Evolutionary conservation across 2,329 filamentous ascomycete species (phyloP).

Genomic region (Hypocreales sp.): DNA sequence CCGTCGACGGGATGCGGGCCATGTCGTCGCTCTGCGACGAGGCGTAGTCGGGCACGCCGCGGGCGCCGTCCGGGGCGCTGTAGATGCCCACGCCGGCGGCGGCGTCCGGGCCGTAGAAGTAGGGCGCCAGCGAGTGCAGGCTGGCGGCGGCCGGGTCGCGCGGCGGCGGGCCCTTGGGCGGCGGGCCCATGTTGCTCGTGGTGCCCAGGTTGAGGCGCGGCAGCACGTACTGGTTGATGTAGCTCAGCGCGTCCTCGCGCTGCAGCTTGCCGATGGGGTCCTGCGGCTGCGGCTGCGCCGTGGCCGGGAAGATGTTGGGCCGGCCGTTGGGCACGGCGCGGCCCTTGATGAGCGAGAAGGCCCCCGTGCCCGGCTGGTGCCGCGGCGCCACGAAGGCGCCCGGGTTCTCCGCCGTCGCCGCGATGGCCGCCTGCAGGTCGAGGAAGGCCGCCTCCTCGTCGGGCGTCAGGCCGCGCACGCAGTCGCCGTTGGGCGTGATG

Average conservation of each 20-base stretch:
- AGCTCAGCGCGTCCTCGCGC: conserved; percentile 49
- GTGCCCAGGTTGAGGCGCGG: conserved; percentile 40
- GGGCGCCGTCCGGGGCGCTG: conserved; percentile 19
- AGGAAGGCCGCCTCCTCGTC: conserved; percentile 59
- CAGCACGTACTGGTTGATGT: conserved; percentile 54
- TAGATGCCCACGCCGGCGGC: conserved; percentile 28
- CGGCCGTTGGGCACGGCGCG: conserved; percentile 48
- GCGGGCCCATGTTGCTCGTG: conserved; percentile 25
- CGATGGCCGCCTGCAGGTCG: conserved; percentile 46
- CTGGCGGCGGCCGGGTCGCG: conserved; percentile 32
- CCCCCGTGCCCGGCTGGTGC: conserved; percentile 35
- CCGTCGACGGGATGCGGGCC: conserved; percentile 10
- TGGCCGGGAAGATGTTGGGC: conserved; percentile 43
- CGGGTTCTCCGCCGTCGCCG: conserved; percentile 31
- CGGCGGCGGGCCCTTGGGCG: conserved; percentile 16
- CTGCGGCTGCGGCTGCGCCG: conserved; percentile 27
- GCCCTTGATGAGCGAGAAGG: conserved; percentile 48
- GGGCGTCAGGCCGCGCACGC: conserved; percentile 53
- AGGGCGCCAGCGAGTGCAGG: conserved; percentile 38
- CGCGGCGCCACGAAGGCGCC: conserved; percentile 40
- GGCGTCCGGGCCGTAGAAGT: conserved; percentile 35
- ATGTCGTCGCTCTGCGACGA: conserved; percentile 14
- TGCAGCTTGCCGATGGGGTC: conserved; percentile 51
- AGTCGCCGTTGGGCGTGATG: conserved; percentile 62
- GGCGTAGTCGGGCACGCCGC: conserved; percentile 18